Base-by-base conservation (phyloP, 306 rosid genomes). In the Sindora glabra region DNA sequence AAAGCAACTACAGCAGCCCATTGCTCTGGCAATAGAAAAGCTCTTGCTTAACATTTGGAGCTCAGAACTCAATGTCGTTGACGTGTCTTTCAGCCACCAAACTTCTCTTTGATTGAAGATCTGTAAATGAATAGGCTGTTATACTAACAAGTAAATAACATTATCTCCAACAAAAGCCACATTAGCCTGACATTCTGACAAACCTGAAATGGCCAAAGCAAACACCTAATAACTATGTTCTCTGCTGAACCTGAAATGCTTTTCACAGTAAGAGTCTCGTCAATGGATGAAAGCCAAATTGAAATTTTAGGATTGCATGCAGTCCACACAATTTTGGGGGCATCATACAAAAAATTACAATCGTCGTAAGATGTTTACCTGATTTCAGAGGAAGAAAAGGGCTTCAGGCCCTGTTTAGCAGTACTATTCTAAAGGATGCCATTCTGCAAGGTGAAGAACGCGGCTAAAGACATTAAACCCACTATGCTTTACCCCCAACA, bases 1-100 rank as follows among this genome's bases (percentile, higher is more conserved):
- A 21, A 94, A 94, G 83, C 99, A 94, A 74, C 77, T 76, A 64
- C 94, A 94, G 67, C 94, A 89, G 38, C 78, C 95, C 88, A 94
- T 89, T 46, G 75, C 70, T 64, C 56, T 73, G 5, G 77, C 70
- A 63, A 76, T 22, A 55, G 75, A 74, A 71, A 44, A 41, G 60
- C 77, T 64, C 89, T 80, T 86, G 9, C 44, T 37, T 59, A 84
- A 62, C 97, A 86, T 94, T 49, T 48, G 77, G 72, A 69, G 52
- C 80, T 74, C 51, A 63, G 46, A 60, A 40, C 75, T 54, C 44
- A 40, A 51, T 61, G 69, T 66, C 39, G 52, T 75, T 48, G 70
- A 38, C 48, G 32, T 37, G 68, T 55, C 42, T 75, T 49, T 74
- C 78, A 66, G 63, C 78, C 69, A 60, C 66, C 40, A 74, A 75